Conservation (phyloP, 164 flowering plant genomes). For the Sedum album region DNA sequence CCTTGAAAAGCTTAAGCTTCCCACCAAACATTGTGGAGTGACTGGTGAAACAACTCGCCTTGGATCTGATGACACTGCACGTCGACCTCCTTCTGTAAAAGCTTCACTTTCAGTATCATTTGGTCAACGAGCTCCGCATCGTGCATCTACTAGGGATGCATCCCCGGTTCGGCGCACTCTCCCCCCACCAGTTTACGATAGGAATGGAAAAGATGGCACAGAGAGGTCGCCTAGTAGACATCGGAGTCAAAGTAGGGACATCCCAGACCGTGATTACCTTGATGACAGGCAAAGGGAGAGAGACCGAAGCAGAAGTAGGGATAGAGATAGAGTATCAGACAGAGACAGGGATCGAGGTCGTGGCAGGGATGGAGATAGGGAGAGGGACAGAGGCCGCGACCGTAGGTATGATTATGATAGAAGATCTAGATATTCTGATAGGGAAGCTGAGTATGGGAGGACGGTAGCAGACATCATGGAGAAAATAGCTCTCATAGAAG, state of each 20-base stretch:
- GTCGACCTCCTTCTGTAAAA: conserved; percentile 97
- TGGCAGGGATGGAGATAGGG: conserved; percentile 25
- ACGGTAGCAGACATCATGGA: conserved; percentile 24
- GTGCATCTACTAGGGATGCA: conserved; percentile 94
- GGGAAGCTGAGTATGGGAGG: conserved; percentile 42
- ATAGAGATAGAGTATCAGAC: no score
- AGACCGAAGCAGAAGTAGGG: conserved; percentile 13
- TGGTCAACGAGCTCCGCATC: conserved; percentile 99
- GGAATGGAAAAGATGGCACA: no score
- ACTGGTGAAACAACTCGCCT: conserved; percentile 77
- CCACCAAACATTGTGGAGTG: conserved; percentile 66
- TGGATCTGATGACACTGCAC: conserved; percentile 94
- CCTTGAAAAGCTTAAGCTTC: conserved; percentile 90
- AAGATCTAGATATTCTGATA: conserved; percentile 21
- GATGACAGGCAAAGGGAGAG: no score
- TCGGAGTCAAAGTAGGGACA: no score
- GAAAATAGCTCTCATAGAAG: conserved; percentile 34
- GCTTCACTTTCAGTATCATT: conserved; percentile 99
- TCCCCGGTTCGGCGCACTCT: conserved; percentile 88
- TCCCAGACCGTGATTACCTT: no score
- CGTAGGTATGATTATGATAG: conserved; percentile 30
- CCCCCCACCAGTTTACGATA: no score
- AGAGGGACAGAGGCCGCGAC: conserved; percentile 22
- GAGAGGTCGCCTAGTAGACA: no score
- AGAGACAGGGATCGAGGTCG: conserved; percentile 3